Conservation (phyloP, 176 grass and related monocot genomes). For the bread wheat (Triticum aestivum) region IWGSC_CS_RefSeq_v2.1 NC_057798.1:217146279-217146778, state of each 20-base stretch:
- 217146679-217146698: too few relatives aligned
- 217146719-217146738: too few relatives aligned
- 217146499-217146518: conserved; percentile 3
- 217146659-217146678: not conserved
- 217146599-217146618: not conserved
- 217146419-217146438: not conserved
- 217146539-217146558: not conserved
- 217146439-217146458: not conserved
- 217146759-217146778: too few relatives aligned
- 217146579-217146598: not conserved
- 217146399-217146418: not conserved
- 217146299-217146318: not conserved
- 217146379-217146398: not conserved
- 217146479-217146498: not conserved
- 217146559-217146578: not conserved
- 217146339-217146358: not conserved
- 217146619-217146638: not conserved
- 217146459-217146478: not conserved
- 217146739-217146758: too few relatives aligned
- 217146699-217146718: too few relatives aligned
- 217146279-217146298: not conserved
- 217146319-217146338: not conserved
- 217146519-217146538: not conserved
- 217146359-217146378: conserved; percentile 23
- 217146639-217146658: not conserved